These are phyloP conservation scores for Phytophthora meadii DNA, from an alignment of 352 stramenopile genomes.

Conservation along the genomic window DNA sequence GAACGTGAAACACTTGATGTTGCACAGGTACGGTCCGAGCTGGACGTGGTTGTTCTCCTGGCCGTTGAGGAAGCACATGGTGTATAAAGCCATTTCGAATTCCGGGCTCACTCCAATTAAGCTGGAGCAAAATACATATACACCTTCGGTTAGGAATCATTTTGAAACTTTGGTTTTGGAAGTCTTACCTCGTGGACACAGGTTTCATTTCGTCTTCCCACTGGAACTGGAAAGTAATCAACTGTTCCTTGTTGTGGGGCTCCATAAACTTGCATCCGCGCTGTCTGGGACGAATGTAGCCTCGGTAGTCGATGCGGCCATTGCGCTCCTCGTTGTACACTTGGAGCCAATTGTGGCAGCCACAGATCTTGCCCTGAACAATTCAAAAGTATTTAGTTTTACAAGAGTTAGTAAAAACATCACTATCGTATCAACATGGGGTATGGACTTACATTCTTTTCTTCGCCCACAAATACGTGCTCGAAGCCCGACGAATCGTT, in stretches of 20 bases:
- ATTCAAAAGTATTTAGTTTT: not conserved
- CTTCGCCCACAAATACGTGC: constrained; percentile 97
- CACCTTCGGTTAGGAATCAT: no score
- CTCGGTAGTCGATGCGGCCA: constrained; percentile 93
- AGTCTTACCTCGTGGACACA: constrained; percentile 85
- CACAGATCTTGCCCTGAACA: constrained; percentile 82
- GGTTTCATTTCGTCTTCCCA: constrained; percentile 91
- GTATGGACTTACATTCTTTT: constrained; percentile 80
- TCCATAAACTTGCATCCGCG: constrained; percentile 72
- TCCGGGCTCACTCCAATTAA: constrained; percentile 95
- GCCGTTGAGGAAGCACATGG: constrained; percentile 94
- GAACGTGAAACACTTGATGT: constrained; percentile 92
- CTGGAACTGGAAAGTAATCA: constrained; percentile 95
- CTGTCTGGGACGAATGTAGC: constrained; percentile 92
- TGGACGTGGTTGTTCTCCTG: constrained; percentile 89
- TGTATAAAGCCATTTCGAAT: constrained; percentile 98
- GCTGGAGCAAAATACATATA: constrained; percentile 28
- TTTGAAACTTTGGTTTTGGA: no score
- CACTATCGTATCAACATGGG: no score
- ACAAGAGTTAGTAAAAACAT: constrained; percentile 2
- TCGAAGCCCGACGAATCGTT: constrained; percentile 96
- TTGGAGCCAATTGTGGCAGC: constrained; percentile 98
- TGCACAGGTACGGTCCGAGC: constrained; percentile 84
- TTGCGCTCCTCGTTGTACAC: constrained; percentile 96
- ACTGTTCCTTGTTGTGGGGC: constrained; percentile 89